A percentile compares a stretch with the other conserved stretches of the same genome.
These are phyloP conservation scores for Dimocarpus longan DNA, from an alignment of 345 rosid genomes.

Conservation along the genomic window DNA sequence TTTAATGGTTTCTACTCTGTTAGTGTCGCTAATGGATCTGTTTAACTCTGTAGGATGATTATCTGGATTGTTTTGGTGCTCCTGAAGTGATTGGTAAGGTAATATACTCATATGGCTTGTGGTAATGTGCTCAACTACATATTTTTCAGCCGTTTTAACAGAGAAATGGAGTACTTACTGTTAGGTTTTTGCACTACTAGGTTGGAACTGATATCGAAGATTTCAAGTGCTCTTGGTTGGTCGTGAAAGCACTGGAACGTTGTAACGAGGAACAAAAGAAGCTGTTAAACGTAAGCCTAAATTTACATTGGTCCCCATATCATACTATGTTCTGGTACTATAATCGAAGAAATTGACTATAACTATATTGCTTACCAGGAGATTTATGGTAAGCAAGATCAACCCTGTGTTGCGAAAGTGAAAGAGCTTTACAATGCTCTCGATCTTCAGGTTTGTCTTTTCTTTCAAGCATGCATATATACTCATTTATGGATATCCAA, in stretches of 20 bases:
- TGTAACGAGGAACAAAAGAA: slow-evolving; percentile 34
- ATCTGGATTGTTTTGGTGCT: slow-evolving; percentile 48
- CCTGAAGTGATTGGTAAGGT: slow-evolving; percentile 51
- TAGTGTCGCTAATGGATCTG: neutral
- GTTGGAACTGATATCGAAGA: slow-evolving; percentile 40
- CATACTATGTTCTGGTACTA: neutral
- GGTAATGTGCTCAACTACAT: neutral
- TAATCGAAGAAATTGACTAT: neutral
- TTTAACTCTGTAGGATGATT: slow-evolving; percentile 43
- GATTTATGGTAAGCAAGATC: slow-evolving; percentile 42
- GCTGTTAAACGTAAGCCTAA: slow-evolving; percentile 24
- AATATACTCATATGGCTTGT: neutral
- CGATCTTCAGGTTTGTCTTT: slow-evolving; percentile 39
- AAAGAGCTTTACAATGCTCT: slow-evolving; percentile 39
- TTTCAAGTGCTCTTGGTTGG: slow-evolving; percentile 54
- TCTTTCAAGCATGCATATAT: neutral
- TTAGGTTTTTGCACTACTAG: slow-evolving; percentile 14
- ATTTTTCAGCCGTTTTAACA: neutral
- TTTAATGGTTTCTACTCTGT: neutral
- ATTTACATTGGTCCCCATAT: neutral
- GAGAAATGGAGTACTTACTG: neutral
- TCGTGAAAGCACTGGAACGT: slow-evolving; percentile 39
- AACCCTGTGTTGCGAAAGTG: slow-evolving; percentile 32
- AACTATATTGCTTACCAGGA: slow-evolving; percentile 29
- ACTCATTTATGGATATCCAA: neutral